A percentile compares a stretch with the other conserved stretches of the same genome.
Evolutionary conservation across 257 asterid species (phyloP).

Genomic region (Solanum tacnaense): DNA sequence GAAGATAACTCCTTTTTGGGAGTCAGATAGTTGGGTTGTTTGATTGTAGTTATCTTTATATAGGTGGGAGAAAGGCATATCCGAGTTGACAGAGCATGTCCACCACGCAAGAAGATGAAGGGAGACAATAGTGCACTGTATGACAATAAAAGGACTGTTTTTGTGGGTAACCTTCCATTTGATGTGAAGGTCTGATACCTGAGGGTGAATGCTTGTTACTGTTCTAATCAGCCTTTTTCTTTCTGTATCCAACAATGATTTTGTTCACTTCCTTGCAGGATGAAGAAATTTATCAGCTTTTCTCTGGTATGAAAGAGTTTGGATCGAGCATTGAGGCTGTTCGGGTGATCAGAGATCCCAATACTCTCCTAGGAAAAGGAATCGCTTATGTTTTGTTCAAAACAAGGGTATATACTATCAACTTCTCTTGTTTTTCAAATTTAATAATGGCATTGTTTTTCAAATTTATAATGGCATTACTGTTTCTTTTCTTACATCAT

Average conservation of each 20-base stretch:
- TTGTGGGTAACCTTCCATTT: conserved; percentile 92
- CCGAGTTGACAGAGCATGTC: conserved; percentile 96
- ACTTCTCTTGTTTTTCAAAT: not conserved
- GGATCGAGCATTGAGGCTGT: conserved; percentile 73
- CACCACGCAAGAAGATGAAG: conserved; percentile 91
- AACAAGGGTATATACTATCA: conserved; percentile 55
- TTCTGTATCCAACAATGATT: not conserved
- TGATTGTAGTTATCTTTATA: conserved; percentile 7
- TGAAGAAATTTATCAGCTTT: conserved; percentile 80
- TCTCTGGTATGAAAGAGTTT: conserved; percentile 51
- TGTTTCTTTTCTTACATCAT: not conserved
- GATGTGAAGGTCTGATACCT: conserved; percentile 62
- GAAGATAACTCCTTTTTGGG: not conserved
- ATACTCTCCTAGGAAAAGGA: conserved; percentile 85
- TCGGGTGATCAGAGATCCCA: conserved; percentile 85
- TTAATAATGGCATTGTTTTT: not conserved
- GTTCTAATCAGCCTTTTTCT: not conserved
- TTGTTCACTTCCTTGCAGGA: conserved; percentile 31
- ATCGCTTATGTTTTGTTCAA: conserved; percentile 84
- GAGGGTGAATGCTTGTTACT: not conserved
- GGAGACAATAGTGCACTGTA: conserved; percentile 54
- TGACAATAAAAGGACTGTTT: conserved; percentile 75
- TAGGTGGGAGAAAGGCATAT: conserved; percentile 90
- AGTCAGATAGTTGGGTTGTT: not conserved
- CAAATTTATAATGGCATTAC: not conserved